Base-by-base conservation (phyloP, 2,329 filamentous ascomycete species). In the Ophiostoma quercus region DNA sequence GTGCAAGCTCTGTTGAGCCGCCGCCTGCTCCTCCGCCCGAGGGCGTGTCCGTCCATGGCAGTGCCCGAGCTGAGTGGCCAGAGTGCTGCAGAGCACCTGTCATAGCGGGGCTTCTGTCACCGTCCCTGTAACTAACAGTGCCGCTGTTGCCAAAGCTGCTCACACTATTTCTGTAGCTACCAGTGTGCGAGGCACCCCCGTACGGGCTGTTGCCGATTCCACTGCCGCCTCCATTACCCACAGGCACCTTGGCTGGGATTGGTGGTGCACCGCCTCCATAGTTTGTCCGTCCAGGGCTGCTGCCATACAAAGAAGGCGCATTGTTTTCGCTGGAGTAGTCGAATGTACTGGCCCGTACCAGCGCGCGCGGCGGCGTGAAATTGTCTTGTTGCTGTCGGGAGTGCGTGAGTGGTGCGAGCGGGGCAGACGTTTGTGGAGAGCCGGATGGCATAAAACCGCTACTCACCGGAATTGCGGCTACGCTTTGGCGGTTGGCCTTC, bases 221-320 rank as follows among this genome's bases (percentile, higher is more conserved):
- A 22, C 60, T 39, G 34, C 69, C 54, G 3, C 37, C 69, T 3
- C 43, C 47, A 6, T 6, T 22, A 11, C 76, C 76, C 29, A 90
- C 77, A 0, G 89, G 88, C 9, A 92, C 81, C 79, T 92, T 92
- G n/a, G 88, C 88, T 3, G 90, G 90, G 67, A 91, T 84, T 0
- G 88, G 86, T 14, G 90, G 89, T 0, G 77, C 80, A 7, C 74
- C 71, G 63, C 77, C 75, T 11, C 75, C 73, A n/a, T 62, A 60
- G 19, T 69, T 68, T 8, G 60, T 29, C 37, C 72, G 68, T 32
- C 77, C 73, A 11, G 76, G 74, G 60, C 76, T 75, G 69, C 76
- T 78, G 16, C 75, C 75, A 69, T 77, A 77, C 16, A 73, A 39
- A 0, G 73, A 74, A 1, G 81, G 80, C 1, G 79, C 79, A 66